A percentile compares a stretch with the other conserved stretches of the same genome.
Conservation (phyloP, 371 early-diverging fungal species). For the Gilbertella persicaria region DNA sequence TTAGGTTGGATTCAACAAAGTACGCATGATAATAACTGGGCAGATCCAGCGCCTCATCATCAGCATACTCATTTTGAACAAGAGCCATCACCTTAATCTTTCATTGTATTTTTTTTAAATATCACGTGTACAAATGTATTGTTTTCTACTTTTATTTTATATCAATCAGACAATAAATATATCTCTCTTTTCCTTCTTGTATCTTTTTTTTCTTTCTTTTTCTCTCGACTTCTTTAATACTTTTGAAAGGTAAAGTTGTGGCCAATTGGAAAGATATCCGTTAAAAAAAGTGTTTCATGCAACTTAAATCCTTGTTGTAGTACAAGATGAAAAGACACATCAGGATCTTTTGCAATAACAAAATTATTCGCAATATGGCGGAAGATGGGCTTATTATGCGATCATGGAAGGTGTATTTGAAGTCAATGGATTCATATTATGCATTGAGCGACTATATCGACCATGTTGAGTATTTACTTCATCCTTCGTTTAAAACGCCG, state of each 20-base stretch:
- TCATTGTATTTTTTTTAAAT: neutral
- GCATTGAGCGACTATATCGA: neutral
- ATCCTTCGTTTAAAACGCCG: slow-evolving; percentile 4
- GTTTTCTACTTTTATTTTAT: neutral
- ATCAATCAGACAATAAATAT: neutral
- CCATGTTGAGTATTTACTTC: slow-evolving; percentile 15
- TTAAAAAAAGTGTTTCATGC: no score
- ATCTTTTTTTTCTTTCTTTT: neutral
- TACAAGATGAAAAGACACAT: neutral
- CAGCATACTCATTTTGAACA: slow-evolving; percentile 10
- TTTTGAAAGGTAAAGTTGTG: no score
- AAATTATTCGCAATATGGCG: neutral
- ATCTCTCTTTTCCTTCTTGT: neutral
- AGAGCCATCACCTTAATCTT: neutral
- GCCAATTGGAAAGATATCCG: slow-evolving; percentile 9
- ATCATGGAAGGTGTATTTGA: neutral
- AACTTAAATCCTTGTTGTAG: no score
- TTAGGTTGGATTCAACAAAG: slow-evolving; percentile 25
- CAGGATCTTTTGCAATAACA: slow-evolving; percentile 1
- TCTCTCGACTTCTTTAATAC: neutral
- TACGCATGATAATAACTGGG: slow-evolving; percentile 27
- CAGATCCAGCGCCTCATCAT: slow-evolving; percentile 33
- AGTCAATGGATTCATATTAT: neutral
- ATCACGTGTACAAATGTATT: neutral
- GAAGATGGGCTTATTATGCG: neutral